Conservation (phyloP, 2,329 filamentous ascomycete species). For the Aspergillus piperis region DNA sequence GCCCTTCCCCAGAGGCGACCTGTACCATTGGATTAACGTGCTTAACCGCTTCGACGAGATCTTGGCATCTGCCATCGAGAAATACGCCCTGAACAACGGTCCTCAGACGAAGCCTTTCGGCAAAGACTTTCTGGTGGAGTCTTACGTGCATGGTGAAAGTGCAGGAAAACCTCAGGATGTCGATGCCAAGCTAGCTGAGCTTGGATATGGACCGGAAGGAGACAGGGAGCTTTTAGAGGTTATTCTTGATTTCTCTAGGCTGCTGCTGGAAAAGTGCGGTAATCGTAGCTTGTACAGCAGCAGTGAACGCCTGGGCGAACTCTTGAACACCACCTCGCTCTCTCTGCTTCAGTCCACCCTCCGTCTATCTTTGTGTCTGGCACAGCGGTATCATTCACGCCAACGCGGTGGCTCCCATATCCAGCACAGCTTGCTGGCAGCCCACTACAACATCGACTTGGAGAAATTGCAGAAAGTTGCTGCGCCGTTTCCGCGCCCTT, state of each 20-base stretch:
- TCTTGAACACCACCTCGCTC: slow-evolving; percentile 84
- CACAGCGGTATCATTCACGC: slow-evolving; percentile 88
- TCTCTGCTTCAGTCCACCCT: slow-evolving; percentile 76
- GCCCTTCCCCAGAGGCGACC: slow-evolving; percentile 92
- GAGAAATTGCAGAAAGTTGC: slow-evolving; percentile 85
- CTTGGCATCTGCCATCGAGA: slow-evolving; percentile 75
- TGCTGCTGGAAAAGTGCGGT: slow-evolving; percentile 90
- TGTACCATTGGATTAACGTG: slow-evolving; percentile 97
- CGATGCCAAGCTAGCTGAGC: slow-evolving; percentile 55
- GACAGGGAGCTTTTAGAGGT: slow-evolving; percentile 78
- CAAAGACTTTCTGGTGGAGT: slow-evolving; percentile 35
- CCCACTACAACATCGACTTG: slow-evolving; percentile 73
- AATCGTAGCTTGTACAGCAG: slow-evolving; percentile 96
- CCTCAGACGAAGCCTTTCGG: slow-evolving; percentile 78
- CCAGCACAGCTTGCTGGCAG: slow-evolving; percentile 72
- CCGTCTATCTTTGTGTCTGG: slow-evolving; percentile 78
- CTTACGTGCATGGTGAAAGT: slow-evolving; percentile 62
- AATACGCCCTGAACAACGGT: slow-evolving; percentile 76
- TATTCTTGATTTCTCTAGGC: slow-evolving; percentile 79
- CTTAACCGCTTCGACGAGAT: slow-evolving; percentile 92
- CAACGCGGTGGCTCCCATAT: slow-evolving; percentile 71
- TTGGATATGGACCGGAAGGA: slow-evolving; percentile 71
- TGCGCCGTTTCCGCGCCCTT: slow-evolving; percentile 75
- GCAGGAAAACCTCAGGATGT: slow-evolving; percentile 56
- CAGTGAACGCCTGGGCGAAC: slow-evolving; percentile 82